A percentile compares a stretch with the other conserved stretches of the same genome.
These are phyloP conservation scores for Lactarius vividus DNA, from an alignment of 768 basidiomycete species.

Conservation along the genomic window DNA sequence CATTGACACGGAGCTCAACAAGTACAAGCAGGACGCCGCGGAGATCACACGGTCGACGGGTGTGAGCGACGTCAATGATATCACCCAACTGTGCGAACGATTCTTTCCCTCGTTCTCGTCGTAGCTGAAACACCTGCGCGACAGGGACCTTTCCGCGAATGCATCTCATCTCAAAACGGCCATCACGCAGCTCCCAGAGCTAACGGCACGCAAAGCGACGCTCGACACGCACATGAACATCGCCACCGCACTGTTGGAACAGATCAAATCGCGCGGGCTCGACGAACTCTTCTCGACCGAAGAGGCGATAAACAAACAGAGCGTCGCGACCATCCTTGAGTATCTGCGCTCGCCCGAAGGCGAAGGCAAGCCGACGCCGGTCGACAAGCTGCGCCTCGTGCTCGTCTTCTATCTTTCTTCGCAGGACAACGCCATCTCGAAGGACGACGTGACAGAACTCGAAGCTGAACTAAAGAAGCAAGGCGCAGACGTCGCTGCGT, in stretches of 20 bases:
- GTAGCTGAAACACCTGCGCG: neutral
- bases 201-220: conserved; percentile 94
- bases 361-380: conserved; percentile 61
- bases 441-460: conserved; percentile 85
- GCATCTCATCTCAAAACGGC: conserved; percentile 94
- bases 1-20: conserved; percentile 87
- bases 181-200: conserved; percentile 93
- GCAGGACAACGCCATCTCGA: conserved; percentile 73
- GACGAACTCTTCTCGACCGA: conserved; percentile 98
- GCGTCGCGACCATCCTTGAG: conserved; percentile 77
- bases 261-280: conserved; percentile 91
- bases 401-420: conserved; percentile 94
- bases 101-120: neutral
- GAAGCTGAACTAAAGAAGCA: conserved; percentile 82
- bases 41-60: conserved; percentile 96
- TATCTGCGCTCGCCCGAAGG: conserved; percentile 73
- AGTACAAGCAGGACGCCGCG: conserved; percentile 93
- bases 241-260: conserved; percentile 89
- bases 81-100: conserved; percentile 82
- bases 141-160: conserved; percentile 86
- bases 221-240: conserved; percentile 99
- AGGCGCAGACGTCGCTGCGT: conserved; percentile 77
- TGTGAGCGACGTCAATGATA: conserved; percentile 93
- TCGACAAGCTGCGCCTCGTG: conserved; percentile 90
- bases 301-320: conserved; percentile 88